A percentile compares a stretch with the other conserved stretches of the same genome.
Conservation (phyloP, 768 basidiomycete species). For the Mycena chlorophos region DNA sequence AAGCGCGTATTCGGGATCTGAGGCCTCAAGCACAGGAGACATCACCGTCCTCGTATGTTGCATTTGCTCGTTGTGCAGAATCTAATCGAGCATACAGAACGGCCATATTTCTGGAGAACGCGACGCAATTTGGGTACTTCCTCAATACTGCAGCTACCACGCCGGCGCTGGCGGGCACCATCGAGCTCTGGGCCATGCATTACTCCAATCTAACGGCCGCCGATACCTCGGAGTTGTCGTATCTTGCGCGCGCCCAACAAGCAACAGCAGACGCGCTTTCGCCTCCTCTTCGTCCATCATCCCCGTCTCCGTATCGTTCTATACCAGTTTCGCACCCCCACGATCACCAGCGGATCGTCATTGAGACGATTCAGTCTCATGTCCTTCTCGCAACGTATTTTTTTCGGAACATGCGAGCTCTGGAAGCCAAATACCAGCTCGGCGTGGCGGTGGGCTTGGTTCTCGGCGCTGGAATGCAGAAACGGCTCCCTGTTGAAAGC, state of each 20-base stretch:
- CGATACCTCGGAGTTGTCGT: neutral
- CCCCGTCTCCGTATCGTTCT: neutral
- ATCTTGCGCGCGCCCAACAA: conserved; percentile 8
- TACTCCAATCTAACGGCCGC: conserved; percentile 1
- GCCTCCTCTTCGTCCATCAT: neutral
- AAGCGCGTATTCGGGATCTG: neutral
- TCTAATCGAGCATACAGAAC: neutral
- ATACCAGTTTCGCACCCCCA: conserved; percentile 1
- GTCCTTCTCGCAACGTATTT: conserved; percentile 46
- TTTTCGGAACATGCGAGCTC: conserved; percentile 37
- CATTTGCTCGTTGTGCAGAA: neutral
- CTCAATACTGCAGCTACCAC: conserved; percentile 31
- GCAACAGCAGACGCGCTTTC: neutral
- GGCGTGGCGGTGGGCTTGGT: conserved; percentile 36
- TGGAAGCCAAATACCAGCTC: conserved; percentile 45
- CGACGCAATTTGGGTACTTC: conserved; percentile 45
- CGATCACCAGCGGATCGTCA: conserved; percentile 29
- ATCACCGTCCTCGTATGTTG: neutral
- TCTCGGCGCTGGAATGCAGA: conserved; percentile 29
- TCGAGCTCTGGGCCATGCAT: conserved; percentile 16
- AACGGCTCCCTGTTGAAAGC: conserved; percentile 30
- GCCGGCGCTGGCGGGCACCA: neutral
- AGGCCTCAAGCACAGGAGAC: neutral
- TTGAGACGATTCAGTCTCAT: conserved; percentile 38
- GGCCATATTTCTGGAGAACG: neutral